These are phyloP conservation scores for Jackrogersella minutella DNA, from an alignment of 495 filamentous ascomycete species.

Conservation along the genomic window DNA sequence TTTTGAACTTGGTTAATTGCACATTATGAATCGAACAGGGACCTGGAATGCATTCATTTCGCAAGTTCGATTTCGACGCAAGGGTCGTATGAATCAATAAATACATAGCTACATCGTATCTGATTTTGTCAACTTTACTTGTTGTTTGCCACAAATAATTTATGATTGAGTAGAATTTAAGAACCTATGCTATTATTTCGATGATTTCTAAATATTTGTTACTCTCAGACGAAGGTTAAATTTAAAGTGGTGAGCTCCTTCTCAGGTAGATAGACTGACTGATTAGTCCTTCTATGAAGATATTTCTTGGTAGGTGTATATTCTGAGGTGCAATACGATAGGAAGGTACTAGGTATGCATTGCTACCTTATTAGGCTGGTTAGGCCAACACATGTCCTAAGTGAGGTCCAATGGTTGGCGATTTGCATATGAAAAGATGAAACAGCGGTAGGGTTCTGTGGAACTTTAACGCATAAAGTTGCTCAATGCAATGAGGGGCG, in stretches of 20 bases:
- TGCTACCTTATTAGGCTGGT: constrained; percentile 6
- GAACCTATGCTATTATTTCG: too few relatives aligned
- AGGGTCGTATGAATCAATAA: too few relatives aligned
- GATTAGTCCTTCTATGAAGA: neutral
- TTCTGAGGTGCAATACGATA: too few relatives aligned
- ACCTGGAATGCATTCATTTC: neutral
- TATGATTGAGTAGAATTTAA: neutral
- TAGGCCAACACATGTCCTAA: constrained; percentile 13
- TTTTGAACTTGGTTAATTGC: constrained; percentile 24
- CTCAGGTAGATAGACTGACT: too few relatives aligned
- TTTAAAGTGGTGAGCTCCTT: neutral
- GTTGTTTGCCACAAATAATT: neutral
- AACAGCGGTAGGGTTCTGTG: constrained; percentile 3
- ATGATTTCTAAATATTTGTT: too few relatives aligned
- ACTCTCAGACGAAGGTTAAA: too few relatives aligned
- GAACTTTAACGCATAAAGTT: constrained; percentile 42
- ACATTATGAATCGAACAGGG: neutral
- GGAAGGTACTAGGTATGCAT: constrained; percentile 1
- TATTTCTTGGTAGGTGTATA: neutral
- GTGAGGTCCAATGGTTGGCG: constrained; percentile 5
- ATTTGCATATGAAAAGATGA: constrained; percentile 26
- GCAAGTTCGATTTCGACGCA: too few relatives aligned
- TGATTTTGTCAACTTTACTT: neutral
- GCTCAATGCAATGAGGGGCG: constrained; percentile 45
- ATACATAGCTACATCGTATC: too few relatives aligned